Conservation (phyloP, 2,329 filamentous ascomycete genomes). For the Leptographium lundbergii region DNA sequence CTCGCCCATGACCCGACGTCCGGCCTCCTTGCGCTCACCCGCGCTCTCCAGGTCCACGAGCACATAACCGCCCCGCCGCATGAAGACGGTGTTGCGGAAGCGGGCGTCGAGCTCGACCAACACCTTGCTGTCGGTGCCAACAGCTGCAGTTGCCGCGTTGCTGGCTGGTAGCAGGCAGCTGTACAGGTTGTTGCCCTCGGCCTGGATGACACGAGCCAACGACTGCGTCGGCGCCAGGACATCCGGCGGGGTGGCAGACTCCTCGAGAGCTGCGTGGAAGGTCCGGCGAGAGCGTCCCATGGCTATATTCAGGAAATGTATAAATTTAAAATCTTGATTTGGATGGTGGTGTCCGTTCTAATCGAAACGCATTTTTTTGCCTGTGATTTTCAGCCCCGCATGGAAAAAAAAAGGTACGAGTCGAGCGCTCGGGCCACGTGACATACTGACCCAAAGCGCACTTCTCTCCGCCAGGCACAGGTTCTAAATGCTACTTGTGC, state of each 20-base stretch:
- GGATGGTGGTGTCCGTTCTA: neutral
- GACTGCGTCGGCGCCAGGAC: constrained; percentile 47
- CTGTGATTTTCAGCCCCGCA: neutral
- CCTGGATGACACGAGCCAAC: constrained; percentile 68
- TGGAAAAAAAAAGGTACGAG: too few species aligned
- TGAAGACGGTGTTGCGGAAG: constrained; percentile 89
- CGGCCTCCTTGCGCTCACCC: constrained; percentile 47
- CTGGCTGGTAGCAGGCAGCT: constrained; percentile 52
- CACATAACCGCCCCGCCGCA: constrained; percentile 80
- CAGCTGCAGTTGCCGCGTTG: constrained; percentile 23
- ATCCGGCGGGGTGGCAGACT: constrained; percentile 47
- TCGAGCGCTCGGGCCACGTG: neutral
- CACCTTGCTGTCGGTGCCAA: constrained; percentile 21
- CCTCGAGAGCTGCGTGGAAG: constrained; percentile 64
- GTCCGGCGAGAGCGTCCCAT: constrained; percentile 70
- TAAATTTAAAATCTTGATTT: neutral
- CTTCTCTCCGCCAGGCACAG: too few species aligned
- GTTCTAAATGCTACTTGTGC: too few species aligned
- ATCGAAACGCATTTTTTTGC: neutral
- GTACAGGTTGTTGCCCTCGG: constrained; percentile 84
- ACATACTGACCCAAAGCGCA: too few species aligned
- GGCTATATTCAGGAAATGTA: neutral
- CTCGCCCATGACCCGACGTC: constrained; percentile 72
- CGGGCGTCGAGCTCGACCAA: constrained; percentile 67
- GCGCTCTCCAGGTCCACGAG: constrained; percentile 52